Conservation (phyloP, 2,329 filamentous ascomycete genomes). For the Xylariaceae sp. region DNA sequence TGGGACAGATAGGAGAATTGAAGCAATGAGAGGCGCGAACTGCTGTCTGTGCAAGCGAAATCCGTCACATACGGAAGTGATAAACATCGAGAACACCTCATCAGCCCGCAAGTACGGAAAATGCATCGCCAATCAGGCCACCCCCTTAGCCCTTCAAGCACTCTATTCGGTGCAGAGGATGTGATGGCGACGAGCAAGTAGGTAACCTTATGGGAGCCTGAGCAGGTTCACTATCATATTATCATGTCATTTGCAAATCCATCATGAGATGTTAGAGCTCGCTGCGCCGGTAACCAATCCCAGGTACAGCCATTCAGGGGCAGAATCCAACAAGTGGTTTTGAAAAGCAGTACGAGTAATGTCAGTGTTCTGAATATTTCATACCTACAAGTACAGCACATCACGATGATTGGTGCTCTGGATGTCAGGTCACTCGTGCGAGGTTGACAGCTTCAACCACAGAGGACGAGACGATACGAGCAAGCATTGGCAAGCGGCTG, state of each 20-base stretch:
- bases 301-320: neutral
- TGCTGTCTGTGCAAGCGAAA: neutral
- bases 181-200: no score
- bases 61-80: neutral
- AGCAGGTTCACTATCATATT: no score
- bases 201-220: no score
- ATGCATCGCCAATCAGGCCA: neutral
- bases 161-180: neutral
- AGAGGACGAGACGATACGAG: neutral
- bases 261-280: no score
- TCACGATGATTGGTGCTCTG: neutral
- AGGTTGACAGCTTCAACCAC: neutral
- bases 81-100: neutral
- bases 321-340: neutral
- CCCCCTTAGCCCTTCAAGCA: neutral
- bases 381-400: neutral
- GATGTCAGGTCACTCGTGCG: neutral
- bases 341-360: neutral
- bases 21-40: neutral
- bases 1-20: neutral
- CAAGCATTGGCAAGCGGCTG: neutral
- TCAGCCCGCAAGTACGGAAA: no score
- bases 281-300: neutral
- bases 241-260: no score
- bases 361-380: neutral